phyloP scores from a whole-genome alignment of 257 asterid species.

The Eustoma russellianum region DNA sequence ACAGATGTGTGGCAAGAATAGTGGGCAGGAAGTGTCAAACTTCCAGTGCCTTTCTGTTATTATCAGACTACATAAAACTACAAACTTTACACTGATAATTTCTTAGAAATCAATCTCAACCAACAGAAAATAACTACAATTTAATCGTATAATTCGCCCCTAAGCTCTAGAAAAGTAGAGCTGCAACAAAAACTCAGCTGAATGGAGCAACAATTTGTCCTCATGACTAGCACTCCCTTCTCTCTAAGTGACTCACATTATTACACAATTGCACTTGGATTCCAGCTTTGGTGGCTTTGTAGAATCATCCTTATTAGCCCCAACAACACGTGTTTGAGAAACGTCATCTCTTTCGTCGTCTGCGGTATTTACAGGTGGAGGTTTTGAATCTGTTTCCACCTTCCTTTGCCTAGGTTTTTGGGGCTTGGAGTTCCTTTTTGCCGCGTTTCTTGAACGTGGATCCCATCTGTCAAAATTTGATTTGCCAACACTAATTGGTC shows the following conservation, averaged over 20 bases:
- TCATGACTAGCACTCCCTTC: background rate
- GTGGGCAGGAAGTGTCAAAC: no score
- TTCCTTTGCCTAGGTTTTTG: conserved; percentile 51
- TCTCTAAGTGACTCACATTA: conserved; percentile 39
- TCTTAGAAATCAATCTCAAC: conserved; percentile 42
- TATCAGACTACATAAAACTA: background rate
- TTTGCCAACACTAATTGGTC: conserved; percentile 39
- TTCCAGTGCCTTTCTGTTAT: no score
- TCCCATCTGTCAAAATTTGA: conserved; percentile 31
- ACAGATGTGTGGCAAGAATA: no score
- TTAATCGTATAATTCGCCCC: conserved; percentile 22
- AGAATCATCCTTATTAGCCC: conserved; percentile 36
- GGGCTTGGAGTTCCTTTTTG: conserved; percentile 46
- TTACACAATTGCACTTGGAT: conserved; percentile 90
- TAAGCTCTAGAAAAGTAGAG: background rate
- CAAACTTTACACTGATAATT: conserved; percentile 54
- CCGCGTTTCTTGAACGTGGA: conserved; percentile 30
- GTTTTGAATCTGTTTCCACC: conserved; percentile 36
- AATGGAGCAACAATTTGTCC: background rate
- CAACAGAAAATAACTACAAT: conserved; percentile 20
- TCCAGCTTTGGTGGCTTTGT: conserved; percentile 74
- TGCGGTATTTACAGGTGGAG: conserved; percentile 26
- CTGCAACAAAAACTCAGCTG: conserved; percentile 10
- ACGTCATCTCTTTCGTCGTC: conserved; percentile 20
- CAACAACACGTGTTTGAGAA: conserved; percentile 36